Conservation (phyloP, 352 stramenopile species). For the Globisporangium spinosum region DNA sequence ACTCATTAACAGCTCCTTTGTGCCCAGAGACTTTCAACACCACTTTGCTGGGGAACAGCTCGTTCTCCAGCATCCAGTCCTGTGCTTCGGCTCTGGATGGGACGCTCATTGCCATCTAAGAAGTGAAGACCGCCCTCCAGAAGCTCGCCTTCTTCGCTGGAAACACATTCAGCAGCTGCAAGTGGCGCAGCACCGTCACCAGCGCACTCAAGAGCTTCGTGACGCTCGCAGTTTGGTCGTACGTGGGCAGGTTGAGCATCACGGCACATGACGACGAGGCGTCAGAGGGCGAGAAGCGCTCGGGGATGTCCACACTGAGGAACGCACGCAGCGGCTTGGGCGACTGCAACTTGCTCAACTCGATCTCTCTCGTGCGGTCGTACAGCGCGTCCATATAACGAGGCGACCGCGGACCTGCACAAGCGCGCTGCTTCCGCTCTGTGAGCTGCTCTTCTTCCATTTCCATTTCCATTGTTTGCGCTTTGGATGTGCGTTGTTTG, state of each 20-base stretch:
- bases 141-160: not conserved
- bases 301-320: not conserved
- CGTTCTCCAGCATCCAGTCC: conserved; percentile 3
- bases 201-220: not conserved
- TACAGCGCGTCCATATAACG: not conserved
- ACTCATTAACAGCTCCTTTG: not conserved
- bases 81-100: not conserved
- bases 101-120: not conserved
- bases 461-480: not conserved
- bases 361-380: not conserved
- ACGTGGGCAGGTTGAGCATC: not conserved
- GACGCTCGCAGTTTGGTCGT: not conserved
- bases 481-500: not conserved
- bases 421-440: not conserved
- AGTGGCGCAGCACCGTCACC: not conserved
- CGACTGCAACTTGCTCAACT: not conserved
- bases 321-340: not conserved
- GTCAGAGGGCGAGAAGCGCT: not conserved
- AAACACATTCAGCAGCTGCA: not conserved
- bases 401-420: not conserved
- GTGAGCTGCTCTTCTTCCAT: not conserved
- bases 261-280: not conserved
- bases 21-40: not conserved
- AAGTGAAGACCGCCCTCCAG: not conserved
- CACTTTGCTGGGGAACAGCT: not conserved